phyloP scores from a whole-genome alignment of 495 filamentous ascomycete genomes.

The Penicillium coffeae region DNA sequence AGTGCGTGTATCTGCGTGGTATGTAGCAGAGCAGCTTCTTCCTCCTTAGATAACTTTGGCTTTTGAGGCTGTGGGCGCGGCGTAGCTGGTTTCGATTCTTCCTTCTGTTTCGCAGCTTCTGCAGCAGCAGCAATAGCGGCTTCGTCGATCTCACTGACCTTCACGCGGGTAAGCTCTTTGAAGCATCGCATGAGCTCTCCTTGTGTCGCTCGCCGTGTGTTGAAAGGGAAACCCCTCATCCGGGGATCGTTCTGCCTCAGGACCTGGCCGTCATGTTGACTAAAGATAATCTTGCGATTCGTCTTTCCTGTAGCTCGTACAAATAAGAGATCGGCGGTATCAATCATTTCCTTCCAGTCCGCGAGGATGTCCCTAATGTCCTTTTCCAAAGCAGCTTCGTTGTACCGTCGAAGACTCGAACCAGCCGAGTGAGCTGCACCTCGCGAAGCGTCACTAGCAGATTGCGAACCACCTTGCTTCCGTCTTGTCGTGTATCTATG shows the following conservation, averaged over 20 bases:
- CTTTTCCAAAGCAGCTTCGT: constrained; percentile 79
- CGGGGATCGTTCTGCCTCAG: constrained; percentile 76
- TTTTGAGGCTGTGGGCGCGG: constrained; percentile 50
- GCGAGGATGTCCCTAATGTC: constrained; percentile 75
- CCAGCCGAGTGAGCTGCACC: constrained; percentile 92
- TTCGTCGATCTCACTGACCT: constrained; percentile 71
- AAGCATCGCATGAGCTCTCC: constrained; percentile 91
- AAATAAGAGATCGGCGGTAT: constrained; percentile 78
- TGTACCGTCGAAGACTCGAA: constrained; percentile 83
- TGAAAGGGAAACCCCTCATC: constrained; percentile 90
- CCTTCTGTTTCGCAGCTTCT: constrained; percentile 27
- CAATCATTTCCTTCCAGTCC: constrained; percentile 81
- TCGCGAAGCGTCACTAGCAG: constrained; percentile 85
- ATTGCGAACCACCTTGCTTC: constrained; percentile 94
- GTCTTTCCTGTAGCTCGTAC: constrained; percentile 83
- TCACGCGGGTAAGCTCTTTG: constrained; percentile 85
- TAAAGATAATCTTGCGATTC: constrained; percentile 81
- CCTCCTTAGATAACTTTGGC: constrained; percentile 65
- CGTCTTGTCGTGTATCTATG: constrained; percentile 93
- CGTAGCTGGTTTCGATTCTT: constrained; percentile 33
- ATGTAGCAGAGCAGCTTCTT: constrained; percentile 74
- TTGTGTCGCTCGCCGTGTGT: constrained; percentile 89
- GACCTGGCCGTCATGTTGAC: constrained; percentile 84
- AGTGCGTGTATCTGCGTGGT: constrained; percentile 83
- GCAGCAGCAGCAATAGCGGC: constrained; percentile 48